Base-by-base conservation (phyloP, 352 stramenopile species). In the Globisporangium lucens region DNA sequence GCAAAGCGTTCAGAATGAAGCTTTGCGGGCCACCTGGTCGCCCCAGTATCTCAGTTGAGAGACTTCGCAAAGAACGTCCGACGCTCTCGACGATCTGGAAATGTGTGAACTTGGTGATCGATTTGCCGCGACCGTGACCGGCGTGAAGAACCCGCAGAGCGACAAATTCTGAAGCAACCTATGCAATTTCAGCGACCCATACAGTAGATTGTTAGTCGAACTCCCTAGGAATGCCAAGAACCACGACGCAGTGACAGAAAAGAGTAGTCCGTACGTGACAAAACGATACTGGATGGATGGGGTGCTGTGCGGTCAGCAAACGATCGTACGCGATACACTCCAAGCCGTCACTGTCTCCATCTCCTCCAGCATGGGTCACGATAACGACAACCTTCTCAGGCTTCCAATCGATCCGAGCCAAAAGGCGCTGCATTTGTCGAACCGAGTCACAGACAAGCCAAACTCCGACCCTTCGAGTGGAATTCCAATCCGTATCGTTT, bases 61-160 rank as follows among this genome's bases (percentile, higher is more conserved):
- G 15, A 17, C 2, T 43, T 12, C 43, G 24, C 17, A 71, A 22
- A 12, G 66, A 62, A 15, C 66, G 59, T 30, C 68, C 66, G 20
- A 71, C 33, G 20, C 60, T 68, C 51, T 68, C 66, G 17, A 71
- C 63, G 20, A 68, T 33, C 51, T 71, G 24, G 53, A 71, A 64
- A 53, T 71, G 66, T 24, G 59, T 71, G 52, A 68, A 63, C 1
- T 30, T 52, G 22, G 12, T 6, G 13, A 60, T 58, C 12, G 4
- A 29, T 12, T 27, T 9, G 30, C 17, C 52, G 4, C 1, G 17
- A 46, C 22, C 59, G 27, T 38, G 27, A 33, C 33, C 15, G 51
- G 20, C 35, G 22, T 22, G 22, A 29, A 20, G 8, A n/a, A 67
- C 10, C 10, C 35, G 29, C 12, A 71, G 35, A 20, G 57, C 65